Conservation (phyloP, 2,329 filamentous ascomycete genomes). For the Cladobotryum protrusum region DNA sequence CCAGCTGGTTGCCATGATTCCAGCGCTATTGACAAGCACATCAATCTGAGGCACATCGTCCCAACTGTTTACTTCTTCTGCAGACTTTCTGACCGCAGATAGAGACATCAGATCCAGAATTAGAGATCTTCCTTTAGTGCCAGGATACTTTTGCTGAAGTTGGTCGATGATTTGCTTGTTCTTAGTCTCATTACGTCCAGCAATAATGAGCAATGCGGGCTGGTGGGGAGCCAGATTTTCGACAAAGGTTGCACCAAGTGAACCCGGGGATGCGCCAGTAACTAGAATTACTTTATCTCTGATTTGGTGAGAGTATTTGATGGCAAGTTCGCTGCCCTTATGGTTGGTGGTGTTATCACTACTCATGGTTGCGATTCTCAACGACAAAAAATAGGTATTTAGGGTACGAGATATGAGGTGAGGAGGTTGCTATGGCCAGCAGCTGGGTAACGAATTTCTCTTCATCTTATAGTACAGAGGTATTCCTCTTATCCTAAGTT, state of each 20-base stretch:
- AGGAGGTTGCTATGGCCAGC: too few relatives aligned
- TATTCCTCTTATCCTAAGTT: too few relatives aligned
- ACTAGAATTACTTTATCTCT: constrained; percentile 31
- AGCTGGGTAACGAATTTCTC: too few relatives aligned
- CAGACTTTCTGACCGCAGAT: constrained; percentile 30
- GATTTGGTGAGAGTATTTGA: constrained; percentile 14
- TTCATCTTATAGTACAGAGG: too few relatives aligned
- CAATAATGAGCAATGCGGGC: constrained; percentile 39
- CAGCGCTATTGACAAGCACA: constrained; percentile 41
- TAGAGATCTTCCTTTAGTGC: constrained; percentile 25
- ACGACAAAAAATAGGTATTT: too few relatives aligned
- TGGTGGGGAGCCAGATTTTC: constrained; percentile 32
- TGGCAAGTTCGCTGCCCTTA: too few relatives aligned
- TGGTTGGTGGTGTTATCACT: too few relatives aligned
- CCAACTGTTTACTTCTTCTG: constrained; percentile 24
- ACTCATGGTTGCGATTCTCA: too few relatives aligned
- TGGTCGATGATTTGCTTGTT: constrained; percentile 29
- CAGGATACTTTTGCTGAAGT: constrained; percentile 26
- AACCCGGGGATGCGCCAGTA: constrained; percentile 34
- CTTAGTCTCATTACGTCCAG: constrained; percentile 37
- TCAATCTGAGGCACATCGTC: constrained; percentile 22
- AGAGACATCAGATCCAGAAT: constrained; percentile 34
- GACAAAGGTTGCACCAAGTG: constrained; percentile 33
- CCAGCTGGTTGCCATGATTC: constrained; percentile 32
- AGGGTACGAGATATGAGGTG: too few relatives aligned